Conservation (phyloP, 1,284 basidiomycete genomes). For the Cutaneotrichosporon sp. region DNA sequence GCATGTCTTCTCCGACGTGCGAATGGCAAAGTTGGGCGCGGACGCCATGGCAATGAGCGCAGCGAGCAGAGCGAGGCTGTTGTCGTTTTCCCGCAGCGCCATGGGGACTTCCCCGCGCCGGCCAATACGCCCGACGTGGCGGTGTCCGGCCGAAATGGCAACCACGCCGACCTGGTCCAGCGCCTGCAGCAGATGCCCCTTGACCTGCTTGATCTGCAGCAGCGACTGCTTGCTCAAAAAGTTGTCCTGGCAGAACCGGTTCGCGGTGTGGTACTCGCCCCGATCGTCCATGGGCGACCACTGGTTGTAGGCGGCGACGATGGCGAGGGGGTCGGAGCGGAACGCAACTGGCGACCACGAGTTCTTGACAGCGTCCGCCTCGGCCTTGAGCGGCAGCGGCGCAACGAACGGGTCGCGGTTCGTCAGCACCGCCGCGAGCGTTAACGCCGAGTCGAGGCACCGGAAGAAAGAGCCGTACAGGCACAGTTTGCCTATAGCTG, state of each 20-base stretch:
- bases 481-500: slow-evolving; percentile 81
- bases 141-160: slow-evolving; percentile 65
- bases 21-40: slow-evolving; percentile 90
- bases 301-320: slow-evolving; percentile 71
- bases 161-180: slow-evolving; percentile 78
- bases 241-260: slow-evolving; percentile 76
- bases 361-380: slow-evolving; percentile 64
- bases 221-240: slow-evolving; percentile 83
- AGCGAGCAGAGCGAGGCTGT: slow-evolving; percentile 73
- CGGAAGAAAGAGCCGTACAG: slow-evolving; percentile 90
- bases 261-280: slow-evolving; percentile 61
- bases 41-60: slow-evolving; percentile 80
- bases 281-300: slow-evolving; percentile 70
- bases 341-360: slow-evolving; percentile 69
- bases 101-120: slow-evolving; percentile 53
- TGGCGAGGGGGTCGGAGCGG: slow-evolving; percentile 78
- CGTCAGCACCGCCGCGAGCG: slow-evolving; percentile 81
- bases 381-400: slow-evolving; percentile 54
- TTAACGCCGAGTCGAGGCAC: slow-evolving; percentile 82
- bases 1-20: slow-evolving; percentile 65
- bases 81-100: slow-evolving; percentile 67
- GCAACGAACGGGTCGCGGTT: slow-evolving; percentile 87
- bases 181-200: slow-evolving; percentile 70
- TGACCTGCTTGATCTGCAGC: slow-evolving; percentile 76
- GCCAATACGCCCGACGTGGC: slow-evolving; percentile 20